Conservation (phyloP, 2,329 filamentous ascomycete genomes). For the Neopestalotiopsis rosae region DNA sequence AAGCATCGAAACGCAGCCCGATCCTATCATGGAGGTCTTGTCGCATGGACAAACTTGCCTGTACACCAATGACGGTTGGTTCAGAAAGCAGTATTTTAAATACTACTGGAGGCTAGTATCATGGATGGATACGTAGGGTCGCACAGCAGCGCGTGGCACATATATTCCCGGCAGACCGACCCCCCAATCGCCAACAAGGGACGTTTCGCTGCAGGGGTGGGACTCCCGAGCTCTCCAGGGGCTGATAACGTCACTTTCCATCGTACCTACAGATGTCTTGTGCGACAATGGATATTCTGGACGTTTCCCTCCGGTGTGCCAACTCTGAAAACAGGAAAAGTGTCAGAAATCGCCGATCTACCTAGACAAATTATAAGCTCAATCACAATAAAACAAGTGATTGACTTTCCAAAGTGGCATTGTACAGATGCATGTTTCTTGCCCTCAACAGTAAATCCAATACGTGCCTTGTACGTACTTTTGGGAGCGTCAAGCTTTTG, state of each 20-base stretch:
- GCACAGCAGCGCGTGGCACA: background rate
- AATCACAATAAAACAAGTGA: background rate
- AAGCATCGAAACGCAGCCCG: background rate
- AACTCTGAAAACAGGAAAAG: background rate
- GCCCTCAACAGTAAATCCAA: background rate
- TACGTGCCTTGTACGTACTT: background rate
- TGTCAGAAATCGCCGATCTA: background rate
- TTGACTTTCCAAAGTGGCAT: background rate
- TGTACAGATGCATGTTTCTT: background rate
- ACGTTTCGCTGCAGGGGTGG: background rate
- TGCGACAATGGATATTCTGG: background rate
- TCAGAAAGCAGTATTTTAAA: background rate
- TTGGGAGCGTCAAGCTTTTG: background rate
- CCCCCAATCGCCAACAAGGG: background rate
- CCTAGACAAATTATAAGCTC: background rate
- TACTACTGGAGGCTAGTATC: too few species aligned
- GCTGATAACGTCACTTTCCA: slow-evolving; percentile 1
- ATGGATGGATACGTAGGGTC: background rate
- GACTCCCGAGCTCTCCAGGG: background rate
- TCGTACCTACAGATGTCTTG: background rate
- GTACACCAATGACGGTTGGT: background rate
- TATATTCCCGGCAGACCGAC: background rate
- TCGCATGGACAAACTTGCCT: background rate
- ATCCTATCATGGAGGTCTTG: background rate
- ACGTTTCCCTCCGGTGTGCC: background rate